Percentiles rank a stretch among this genome's conserved stretches.
Conservation (phyloP, 2,329 filamentous ascomycete genomes). For the Penicillium nordicum region DNA sequence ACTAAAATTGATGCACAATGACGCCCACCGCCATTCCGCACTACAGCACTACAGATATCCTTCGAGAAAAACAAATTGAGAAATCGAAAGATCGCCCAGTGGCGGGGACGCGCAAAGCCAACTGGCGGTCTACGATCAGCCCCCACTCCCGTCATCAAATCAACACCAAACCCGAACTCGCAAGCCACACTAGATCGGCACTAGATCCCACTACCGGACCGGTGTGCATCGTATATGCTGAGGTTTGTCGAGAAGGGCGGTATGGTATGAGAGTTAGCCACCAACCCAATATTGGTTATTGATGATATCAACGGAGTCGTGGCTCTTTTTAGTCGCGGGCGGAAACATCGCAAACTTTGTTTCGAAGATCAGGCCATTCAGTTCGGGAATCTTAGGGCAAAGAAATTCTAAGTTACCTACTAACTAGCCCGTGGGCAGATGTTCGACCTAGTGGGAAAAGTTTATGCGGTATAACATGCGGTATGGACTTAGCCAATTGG, state of each 20-base stretch:
- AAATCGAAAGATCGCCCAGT: neutral
- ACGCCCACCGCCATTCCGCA: neutral
- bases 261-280: neutral
- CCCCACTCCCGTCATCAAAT: neutral
- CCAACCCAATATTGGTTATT: neutral
- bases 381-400: no score
- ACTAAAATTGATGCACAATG: neutral
- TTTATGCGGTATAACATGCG: constrained; percentile 3
- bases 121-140: constrained; percentile 3
- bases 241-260: neutral
- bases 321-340: neutral
- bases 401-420: neutral
- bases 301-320: neutral
- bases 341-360: no score
- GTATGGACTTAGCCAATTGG: constrained; percentile 3
- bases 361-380: neutral
- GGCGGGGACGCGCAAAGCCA: neutral
- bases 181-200: neutral
- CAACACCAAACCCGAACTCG: neutral
- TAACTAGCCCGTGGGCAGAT: neutral
- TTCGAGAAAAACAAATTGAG: no score
- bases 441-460: neutral
- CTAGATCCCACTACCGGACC: constrained; percentile 1
- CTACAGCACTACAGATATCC: no score
- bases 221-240: neutral